Evolutionary conservation across 148 eudicot species (phyloP).

Genomic region (Hydrangea macrophylla): DNA sequence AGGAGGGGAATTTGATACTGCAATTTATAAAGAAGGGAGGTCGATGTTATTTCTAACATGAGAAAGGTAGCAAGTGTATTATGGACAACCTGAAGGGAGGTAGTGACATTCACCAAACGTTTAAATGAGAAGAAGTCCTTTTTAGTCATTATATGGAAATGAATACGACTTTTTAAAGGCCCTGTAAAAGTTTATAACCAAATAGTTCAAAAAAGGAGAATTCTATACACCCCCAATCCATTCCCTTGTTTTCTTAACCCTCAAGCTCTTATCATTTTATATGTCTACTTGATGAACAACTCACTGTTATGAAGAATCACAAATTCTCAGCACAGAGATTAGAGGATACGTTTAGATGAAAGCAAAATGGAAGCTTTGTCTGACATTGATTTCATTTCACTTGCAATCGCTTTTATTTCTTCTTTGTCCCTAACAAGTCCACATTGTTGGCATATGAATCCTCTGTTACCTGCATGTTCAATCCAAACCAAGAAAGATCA

Average conservation of each 20-base stretch:
- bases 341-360: slow-evolving; percentile 72
- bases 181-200: not conserved
- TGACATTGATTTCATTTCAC: slow-evolving; percentile 57
- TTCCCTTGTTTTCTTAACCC: not conserved
- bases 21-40: too few relatives aligned
- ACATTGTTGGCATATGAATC: slow-evolving; percentile 84
- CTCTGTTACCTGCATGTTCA: slow-evolving; percentile 49
- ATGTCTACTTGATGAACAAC: not conserved
- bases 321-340: not conserved
- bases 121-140: too few relatives aligned
- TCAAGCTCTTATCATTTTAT: not conserved
- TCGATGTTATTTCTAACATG: too few relatives aligned
- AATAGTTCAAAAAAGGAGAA: not conserved
- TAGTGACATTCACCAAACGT: too few relatives aligned
- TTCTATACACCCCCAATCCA: not conserved
- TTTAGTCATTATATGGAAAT: too few relatives aligned
- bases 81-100: too few relatives aligned
- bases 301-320: slow-evolving; percentile 1
- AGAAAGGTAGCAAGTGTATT: too few relatives aligned
- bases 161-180: too few relatives aligned
- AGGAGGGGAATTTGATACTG: too few relatives aligned
- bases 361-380: slow-evolving; percentile 60
- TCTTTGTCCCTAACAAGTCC: slow-evolving; percentile 60
- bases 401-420: slow-evolving; percentile 52
- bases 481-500: slow-evolving; percentile 8